Conservation (phyloP, 768 basidiomycete species). For the Suillus subaureus region DNA sequence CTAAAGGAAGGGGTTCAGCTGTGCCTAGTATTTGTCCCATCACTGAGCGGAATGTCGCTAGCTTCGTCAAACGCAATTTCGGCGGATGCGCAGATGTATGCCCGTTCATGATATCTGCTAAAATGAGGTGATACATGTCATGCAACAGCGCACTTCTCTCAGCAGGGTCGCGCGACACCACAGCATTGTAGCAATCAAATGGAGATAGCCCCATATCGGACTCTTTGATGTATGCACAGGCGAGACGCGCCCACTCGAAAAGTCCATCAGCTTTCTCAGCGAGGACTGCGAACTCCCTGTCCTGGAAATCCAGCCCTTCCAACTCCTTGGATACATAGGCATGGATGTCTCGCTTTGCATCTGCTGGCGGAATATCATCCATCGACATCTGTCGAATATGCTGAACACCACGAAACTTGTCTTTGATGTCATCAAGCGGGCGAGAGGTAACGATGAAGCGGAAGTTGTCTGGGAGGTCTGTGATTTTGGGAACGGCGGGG, state of each 20-base stretch:
- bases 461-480: conserved; percentile 6
- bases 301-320: background rate
- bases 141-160: conserved; percentile 3
- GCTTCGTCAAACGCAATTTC: background rate
- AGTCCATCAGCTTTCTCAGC: conserved; percentile 7
- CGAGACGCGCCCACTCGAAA: conserved; percentile 12
- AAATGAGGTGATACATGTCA: conserved; percentile 8
- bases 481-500: background rate
- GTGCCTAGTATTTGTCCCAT: conserved; percentile 2
- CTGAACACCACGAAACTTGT: background rate
- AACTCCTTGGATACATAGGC: conserved; percentile 2
- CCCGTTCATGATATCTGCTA: background rate
- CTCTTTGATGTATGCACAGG: conserved; percentile 6
- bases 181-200: background rate
- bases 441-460: conserved; percentile 17
- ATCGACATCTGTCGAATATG: conserved; percentile 1
- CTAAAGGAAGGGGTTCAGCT: conserved; percentile 9
- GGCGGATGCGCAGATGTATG: background rate
- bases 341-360: conserved; percentile 2
- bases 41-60: background rate
- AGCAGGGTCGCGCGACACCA: background rate
- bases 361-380: conserved; percentile 4
- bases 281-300: background rate
- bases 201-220: background rate
- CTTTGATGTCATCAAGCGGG: background rate